phyloP scores from a whole-genome alignment of 1,284 basidiomycete genomes.

The Trichosporon sp. region DNA sequence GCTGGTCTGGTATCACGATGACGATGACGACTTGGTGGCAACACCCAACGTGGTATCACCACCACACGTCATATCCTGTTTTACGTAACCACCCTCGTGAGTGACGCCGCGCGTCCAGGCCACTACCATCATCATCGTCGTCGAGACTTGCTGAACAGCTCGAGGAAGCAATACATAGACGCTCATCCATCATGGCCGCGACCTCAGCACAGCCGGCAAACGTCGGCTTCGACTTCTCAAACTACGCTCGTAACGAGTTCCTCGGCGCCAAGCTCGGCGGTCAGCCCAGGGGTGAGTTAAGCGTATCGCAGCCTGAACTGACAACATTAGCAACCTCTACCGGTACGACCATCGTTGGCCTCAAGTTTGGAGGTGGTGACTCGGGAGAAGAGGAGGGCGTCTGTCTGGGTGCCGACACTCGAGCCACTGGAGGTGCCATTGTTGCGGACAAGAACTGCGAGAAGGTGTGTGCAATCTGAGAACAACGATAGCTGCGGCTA shows the following conservation, averaged over 20 bases:
- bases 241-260: constrained; percentile 70
- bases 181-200: constrained; percentile 25
- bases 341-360: constrained; percentile 93
- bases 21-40: constrained; percentile 3
- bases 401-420: constrained; percentile 92
- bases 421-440: constrained; percentile 89
- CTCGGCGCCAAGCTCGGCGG: constrained; percentile 50
- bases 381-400: constrained; percentile 69
- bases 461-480: constrained; percentile 62
- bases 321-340: constrained; percentile 73
- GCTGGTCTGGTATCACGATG: neutral
- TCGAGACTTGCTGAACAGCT: neutral
- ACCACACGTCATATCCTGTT: neutral
- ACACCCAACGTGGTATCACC: neutral
- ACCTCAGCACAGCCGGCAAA: constrained; percentile 24
- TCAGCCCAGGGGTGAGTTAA: constrained; percentile 49
- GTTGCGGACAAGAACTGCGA: constrained; percentile 99
- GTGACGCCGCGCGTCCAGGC: constrained; percentile 18
- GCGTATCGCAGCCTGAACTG: neutral
- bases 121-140: neutral
- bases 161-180: neutral
- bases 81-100: neutral
- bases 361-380: constrained; percentile 63
- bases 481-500: too few species aligned
- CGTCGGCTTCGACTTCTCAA: constrained; percentile 67